Evolutionary conservation across 2,329 filamentous ascomycete genomes (phyloP), one percentile per base, ranked within the genome.

Genomic region (Zasmidium citrigriseum): DNA sequence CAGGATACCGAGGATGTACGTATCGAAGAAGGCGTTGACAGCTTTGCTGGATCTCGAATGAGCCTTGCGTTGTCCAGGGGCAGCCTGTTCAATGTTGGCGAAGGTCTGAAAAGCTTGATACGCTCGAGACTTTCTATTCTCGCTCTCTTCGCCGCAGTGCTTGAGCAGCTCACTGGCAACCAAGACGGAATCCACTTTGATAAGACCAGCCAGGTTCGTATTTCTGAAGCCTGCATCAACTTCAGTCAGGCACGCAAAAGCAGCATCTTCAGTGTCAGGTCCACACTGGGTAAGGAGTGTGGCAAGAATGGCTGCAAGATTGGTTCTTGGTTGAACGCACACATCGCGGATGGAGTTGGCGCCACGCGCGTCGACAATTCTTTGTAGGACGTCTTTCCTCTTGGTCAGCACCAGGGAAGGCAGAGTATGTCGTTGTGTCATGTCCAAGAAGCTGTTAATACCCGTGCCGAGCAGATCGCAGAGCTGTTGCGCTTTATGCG

Each of bases 1-100:
- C 75, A 97, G 92, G 54, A 98, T 86, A 4, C 92, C 93, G 5
- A 99, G 83, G 29, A 96, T 87, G 72, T 97, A 89, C 25, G 85
- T 83, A 62, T 96, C 88, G 45, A 98, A 83, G 70, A 96, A 98
- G 0, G 83, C 79, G 1, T 86, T 87, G 22, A 96, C 80, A 1
- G 84, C 76, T 59, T 88, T 85, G 1, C 75, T 76, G 54, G 81
- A 77, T 68, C 80, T 83, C 1, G 77, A 72, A 21, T 75, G 70
- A 21, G 72, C 72, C 58, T 74, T 78, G 49, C 76, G 75, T 49
- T 78, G 75, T 20, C 74, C 73, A n/a, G 74, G 73, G 80, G 57
- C 53, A 14, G 78, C 75, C 55, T 83, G 80, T 21, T 79, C 78
- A 27, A 86, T 74, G n/a, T 69, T 69, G 12, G 78, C 77, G 52